Evolutionary conservation across 179 eudicot genomes (phyloP).

Genomic region (Patellifolia procumbens): DNA sequence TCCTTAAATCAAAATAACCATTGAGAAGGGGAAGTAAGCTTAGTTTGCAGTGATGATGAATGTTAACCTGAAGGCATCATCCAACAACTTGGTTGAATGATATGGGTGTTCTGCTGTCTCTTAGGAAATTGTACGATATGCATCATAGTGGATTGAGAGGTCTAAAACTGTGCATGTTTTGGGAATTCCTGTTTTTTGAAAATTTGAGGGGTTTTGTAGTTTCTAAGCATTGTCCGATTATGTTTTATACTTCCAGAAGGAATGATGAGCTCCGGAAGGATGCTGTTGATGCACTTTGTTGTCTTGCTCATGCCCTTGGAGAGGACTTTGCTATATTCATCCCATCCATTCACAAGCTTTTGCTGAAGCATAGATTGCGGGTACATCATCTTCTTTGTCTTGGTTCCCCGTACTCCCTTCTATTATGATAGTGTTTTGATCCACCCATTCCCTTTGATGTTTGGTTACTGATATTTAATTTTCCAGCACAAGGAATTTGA

Average conservation of each 20-base stretch:
- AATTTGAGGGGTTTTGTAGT: not conserved
- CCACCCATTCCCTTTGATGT: too few relatives aligned
- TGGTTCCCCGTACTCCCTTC: slow-evolving; percentile 9
- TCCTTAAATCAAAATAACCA: not conserved
- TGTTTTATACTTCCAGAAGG: slow-evolving; percentile 52
- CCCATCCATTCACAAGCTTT: slow-evolving; percentile 84
- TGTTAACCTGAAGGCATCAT: not conserved
- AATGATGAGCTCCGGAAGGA: slow-evolving; percentile 93
- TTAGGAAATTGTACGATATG: not conserved
- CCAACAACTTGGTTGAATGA: not conserved
- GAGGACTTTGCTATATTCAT: slow-evolving; percentile 94
- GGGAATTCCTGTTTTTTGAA: not conserved
- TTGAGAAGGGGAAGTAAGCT: not conserved
- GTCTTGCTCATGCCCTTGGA: slow-evolving; percentile 94
- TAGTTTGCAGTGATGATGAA: not conserved
- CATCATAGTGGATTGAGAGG: not conserved
- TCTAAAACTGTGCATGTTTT: not conserved
- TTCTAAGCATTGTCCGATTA: not conserved
- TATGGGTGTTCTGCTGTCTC: not conserved
- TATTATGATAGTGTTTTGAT: not conserved
- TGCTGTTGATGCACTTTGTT: slow-evolving; percentile 95
- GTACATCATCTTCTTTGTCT: slow-evolving; percentile 37
- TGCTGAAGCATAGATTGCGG: slow-evolving; percentile 80
- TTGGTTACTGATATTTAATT: slow-evolving; percentile 8
- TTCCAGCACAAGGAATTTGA: slow-evolving; percentile 95